These are phyloP conservation scores for Mortierella sp. DNA, from an alignment of 371 early-diverging fungal genomes.

Conservation along the genomic window DNA sequence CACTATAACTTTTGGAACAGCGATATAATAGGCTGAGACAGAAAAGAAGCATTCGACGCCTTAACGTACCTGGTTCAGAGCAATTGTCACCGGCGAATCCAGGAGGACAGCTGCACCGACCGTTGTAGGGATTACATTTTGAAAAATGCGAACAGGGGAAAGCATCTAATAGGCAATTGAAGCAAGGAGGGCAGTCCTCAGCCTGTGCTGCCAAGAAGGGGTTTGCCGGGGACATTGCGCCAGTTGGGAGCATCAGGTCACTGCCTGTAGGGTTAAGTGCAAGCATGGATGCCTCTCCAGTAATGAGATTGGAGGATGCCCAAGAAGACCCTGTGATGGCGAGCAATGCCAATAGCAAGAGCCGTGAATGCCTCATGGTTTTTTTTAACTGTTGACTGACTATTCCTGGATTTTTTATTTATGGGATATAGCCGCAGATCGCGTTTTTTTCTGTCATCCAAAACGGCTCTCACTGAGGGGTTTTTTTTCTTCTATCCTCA, in stretches of 20 bases:
- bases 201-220: conserved; percentile 30
- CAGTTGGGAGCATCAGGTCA: conserved; percentile 18
- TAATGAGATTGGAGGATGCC: background rate
- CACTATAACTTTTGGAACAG: no score
- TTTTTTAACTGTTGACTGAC: background rate
- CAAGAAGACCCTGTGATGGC: conserved; percentile 16
- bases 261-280: conserved; percentile 11
- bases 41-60: conserved; percentile 87
- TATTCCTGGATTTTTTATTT: no score
- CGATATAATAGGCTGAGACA: conserved; percentile 75
- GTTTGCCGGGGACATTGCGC: conserved; percentile 29
- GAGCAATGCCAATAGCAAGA: conserved; percentile 14
- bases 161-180: conserved; percentile 84
- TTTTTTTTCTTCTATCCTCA: no score
- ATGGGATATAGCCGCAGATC: no score
- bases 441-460: no score
- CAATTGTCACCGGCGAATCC: conserved; percentile 95
- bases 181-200: conserved; percentile 85
- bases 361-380: conserved; percentile 26
- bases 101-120: conserved; percentile 85
- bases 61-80: conserved; percentile 70
- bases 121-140: conserved; percentile 83
- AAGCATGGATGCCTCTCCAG: conserved; percentile 7
- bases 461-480: no score
- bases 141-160: conserved; percentile 86